Conservation (phyloP, 1,284 basidiomycete genomes). For the Apiotrichum veenhuisii region DNA sequence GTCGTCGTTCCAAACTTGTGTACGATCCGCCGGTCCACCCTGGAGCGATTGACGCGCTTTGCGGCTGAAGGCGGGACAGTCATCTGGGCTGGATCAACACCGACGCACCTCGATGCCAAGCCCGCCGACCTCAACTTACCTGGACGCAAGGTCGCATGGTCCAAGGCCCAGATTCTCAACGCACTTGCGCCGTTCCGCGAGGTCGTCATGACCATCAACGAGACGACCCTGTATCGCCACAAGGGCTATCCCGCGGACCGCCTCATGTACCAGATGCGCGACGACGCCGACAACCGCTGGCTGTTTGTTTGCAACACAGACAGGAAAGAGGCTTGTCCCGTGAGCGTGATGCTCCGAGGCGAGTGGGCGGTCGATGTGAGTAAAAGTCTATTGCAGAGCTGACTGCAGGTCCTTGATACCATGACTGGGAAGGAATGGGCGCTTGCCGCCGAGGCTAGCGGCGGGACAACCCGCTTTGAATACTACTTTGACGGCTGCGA, state of each 20-base stretch:
- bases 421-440: constrained; percentile 19
- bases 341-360: constrained; percentile 17
- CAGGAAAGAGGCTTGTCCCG: constrained; percentile 23
- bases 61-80: constrained; percentile 22
- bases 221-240: constrained; percentile 19
- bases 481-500: constrained; percentile 27
- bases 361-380: constrained; percentile 13
- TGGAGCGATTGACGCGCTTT: constrained; percentile 23
- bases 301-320: constrained; percentile 33
- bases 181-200: constrained; percentile 20
- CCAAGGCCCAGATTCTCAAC: constrained; percentile 16
- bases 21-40: constrained; percentile 31
- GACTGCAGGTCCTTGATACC: constrained; percentile 27
- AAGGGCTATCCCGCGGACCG: constrained; percentile 23
- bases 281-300: constrained; percentile 24
- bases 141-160: not conserved
- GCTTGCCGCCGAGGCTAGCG: constrained; percentile 2
- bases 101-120: constrained; percentile 24
- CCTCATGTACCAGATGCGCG: constrained; percentile 30
- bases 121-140: not conserved
- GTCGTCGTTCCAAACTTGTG: constrained; percentile 27
- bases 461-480: constrained; percentile 15
- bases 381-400: no score
- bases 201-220: constrained; percentile 22
- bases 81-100: constrained; percentile 24